A percentile compares a stretch with the other conserved stretches of the same genome.
phyloP scores from a whole-genome alignment of 1,284 basidiomycete genomes.

The Cutaneotrichosporon mucoides region DNA sequence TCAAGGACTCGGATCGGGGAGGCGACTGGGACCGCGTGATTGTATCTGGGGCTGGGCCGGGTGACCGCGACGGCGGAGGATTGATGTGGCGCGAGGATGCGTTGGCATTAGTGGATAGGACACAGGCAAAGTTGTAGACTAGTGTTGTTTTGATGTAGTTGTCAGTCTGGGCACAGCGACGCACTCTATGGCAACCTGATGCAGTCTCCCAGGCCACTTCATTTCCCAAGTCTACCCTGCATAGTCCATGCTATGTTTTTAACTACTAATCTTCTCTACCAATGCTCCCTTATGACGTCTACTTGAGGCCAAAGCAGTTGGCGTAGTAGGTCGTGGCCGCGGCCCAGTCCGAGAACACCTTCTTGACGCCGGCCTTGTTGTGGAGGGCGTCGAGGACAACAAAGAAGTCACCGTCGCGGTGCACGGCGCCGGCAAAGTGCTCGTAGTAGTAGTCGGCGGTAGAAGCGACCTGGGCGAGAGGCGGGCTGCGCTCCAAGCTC shows the following conservation, averaged over 20 bases:
- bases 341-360: slow-evolving; percentile 22
- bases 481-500: slow-evolving; percentile 20
- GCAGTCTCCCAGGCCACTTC: no score
- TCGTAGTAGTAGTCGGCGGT: slow-evolving; percentile 17
- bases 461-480: slow-evolving; percentile 5
- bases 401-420: slow-evolving; percentile 18
- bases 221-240: no score
- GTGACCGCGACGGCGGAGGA: slow-evolving; percentile 6
- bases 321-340: slow-evolving; percentile 21
- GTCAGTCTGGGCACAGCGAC: neutral
- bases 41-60: neutral
- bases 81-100: slow-evolving; percentile 10
- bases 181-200: no score
- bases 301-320: slow-evolving; percentile 16
- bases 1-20: slow-evolving; percentile 2
- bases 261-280: no score
- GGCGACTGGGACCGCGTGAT: slow-evolving; percentile 20
- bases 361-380: slow-evolving; percentile 13
- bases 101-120: neutral
- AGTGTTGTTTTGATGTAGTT: neutral
- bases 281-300: neutral
- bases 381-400: slow-evolving; percentile 18
- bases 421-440: slow-evolving; percentile 7
- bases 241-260: no score
- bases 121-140: slow-evolving; percentile 1